phyloP scores from a whole-genome alignment of 176 grass and related monocot genomes.

The Oryza rufipogon region DNA sequence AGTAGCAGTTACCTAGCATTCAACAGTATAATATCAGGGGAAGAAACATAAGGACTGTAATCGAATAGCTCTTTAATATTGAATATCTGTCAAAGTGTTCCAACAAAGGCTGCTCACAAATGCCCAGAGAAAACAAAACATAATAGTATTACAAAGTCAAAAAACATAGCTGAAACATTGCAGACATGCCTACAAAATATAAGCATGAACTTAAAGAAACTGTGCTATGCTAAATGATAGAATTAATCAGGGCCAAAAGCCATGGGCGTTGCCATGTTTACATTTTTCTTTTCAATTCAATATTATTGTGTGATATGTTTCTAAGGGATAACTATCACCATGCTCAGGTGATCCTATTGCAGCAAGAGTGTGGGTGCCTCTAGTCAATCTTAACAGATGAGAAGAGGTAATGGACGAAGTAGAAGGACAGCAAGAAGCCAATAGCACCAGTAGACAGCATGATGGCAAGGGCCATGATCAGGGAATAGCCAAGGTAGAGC shows the following conservation, averaged over 20 bases:
- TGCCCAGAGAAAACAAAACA: conserved; percentile 46
- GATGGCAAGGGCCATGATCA: conserved; percentile 83
- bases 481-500: conserved; percentile 79
- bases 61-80: conserved; percentile 41
- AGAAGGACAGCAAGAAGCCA: conserved; percentile 83
- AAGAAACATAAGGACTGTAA: conserved; percentile 20
- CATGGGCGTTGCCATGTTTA: conserved; percentile 45
- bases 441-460: conserved; percentile 77
- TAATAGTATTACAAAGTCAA: conserved; percentile 43
- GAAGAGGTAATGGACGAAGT: conserved; percentile 93
- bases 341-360: conserved; percentile 34
- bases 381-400: conserved; percentile 92
- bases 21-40: neutral
- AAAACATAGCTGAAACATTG: conserved; percentile 35
- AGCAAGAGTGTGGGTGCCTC: conserved; percentile 34
- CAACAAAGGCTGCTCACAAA: conserved; percentile 46
- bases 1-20: neutral
- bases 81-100: conserved; percentile 35
- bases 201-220: conserved; percentile 28
- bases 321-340: conserved; percentile 56
- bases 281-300: conserved; percentile 28
- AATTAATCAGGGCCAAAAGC: conserved; percentile 44
- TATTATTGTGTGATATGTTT: conserved; percentile 50
- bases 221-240: conserved; percentile 41
- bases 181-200: conserved; percentile 48